A percentile compares a stretch with the other conserved stretches of the same genome.
These are phyloP conservation scores for Mycena crocata DNA, from an alignment of 768 basidiomycete genomes.

Conservation along the genomic window DNA sequence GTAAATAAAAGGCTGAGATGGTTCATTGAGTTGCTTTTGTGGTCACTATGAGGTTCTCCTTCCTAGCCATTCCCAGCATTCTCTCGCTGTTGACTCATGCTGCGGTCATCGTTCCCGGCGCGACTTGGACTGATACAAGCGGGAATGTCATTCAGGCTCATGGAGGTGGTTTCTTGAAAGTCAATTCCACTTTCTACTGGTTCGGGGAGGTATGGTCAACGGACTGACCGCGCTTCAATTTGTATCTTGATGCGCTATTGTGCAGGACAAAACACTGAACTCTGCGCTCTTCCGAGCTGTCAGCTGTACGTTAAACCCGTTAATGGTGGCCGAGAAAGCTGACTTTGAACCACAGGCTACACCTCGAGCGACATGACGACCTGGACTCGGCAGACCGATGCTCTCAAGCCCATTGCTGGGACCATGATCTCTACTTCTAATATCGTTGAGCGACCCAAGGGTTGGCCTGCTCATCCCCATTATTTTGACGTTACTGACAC, in stretches of 20 bases:
- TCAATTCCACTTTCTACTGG: conserved; percentile 67
- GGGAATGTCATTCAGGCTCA: conserved; percentile 74
- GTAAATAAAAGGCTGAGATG: conserved; percentile 7
- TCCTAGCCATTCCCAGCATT: conserved; percentile 29
- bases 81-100: conserved; percentile 40
- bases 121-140: conserved; percentile 70
- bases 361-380: conserved; percentile 63
- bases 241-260: too few species aligned
- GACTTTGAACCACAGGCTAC: too few species aligned
- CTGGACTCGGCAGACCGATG: conserved; percentile 71
- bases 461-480: conserved; percentile 38
- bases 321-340: too few species aligned
- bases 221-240: too few species aligned
- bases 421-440: conserved; percentile 69
- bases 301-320: conserved; percentile 33
- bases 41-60: conserved; percentile 23
- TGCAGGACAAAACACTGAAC: conserved; percentile 69
- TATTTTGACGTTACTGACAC: background rate
- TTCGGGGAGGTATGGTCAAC: too few species aligned
- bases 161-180: conserved; percentile 70
- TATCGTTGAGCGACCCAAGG: conserved; percentile 74
- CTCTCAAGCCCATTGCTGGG: conserved; percentile 62
- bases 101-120: conserved; percentile 69
- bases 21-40: background rate
- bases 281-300: conserved; percentile 67